Conservation (phyloP, 2,329 filamentous ascomycete genomes). For the Pseudogymnoascus sp. region DNA sequence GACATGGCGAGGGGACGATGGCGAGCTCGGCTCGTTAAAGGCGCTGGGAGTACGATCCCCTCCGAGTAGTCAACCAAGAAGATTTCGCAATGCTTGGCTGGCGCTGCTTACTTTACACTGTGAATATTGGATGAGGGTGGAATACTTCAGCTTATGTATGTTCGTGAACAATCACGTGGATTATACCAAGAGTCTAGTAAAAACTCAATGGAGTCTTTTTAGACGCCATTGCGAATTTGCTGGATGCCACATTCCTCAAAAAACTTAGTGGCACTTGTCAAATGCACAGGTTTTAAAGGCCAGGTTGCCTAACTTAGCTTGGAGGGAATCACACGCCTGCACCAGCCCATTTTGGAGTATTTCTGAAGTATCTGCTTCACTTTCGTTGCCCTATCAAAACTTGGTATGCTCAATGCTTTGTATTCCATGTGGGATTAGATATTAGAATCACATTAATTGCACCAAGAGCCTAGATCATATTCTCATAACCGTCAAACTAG, state of each 20-base stretch:
- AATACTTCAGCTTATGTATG: not conserved
- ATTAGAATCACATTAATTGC: not conserved
- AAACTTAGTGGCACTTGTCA: not conserved
- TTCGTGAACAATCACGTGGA: not conserved
- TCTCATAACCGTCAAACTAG: not conserved
- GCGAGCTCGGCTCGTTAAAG: not conserved
- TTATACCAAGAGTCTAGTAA: not conserved
- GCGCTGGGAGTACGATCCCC: not conserved
- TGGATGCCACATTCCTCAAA: not conserved
- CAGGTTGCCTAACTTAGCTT: not conserved
- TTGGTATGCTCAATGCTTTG: not conserved
- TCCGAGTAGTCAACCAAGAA: not conserved
- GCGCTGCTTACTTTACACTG: too few species aligned
- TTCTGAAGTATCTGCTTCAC: not conserved
- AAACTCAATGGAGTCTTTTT: not conserved
- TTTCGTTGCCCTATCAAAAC: not conserved
- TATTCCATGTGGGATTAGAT: not conserved
- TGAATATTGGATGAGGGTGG: not conserved
- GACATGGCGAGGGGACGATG: not conserved
- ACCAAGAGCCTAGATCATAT: not conserved
- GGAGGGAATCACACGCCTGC: not conserved
- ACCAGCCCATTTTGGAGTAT: not conserved
- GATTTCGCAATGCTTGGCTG: not conserved
- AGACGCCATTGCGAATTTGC: not conserved
- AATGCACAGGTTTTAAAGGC: not conserved